Evolutionary conservation across 306 rosid genomes (phyloP).

Genomic region (Begonia fuchsioides): DNA sequence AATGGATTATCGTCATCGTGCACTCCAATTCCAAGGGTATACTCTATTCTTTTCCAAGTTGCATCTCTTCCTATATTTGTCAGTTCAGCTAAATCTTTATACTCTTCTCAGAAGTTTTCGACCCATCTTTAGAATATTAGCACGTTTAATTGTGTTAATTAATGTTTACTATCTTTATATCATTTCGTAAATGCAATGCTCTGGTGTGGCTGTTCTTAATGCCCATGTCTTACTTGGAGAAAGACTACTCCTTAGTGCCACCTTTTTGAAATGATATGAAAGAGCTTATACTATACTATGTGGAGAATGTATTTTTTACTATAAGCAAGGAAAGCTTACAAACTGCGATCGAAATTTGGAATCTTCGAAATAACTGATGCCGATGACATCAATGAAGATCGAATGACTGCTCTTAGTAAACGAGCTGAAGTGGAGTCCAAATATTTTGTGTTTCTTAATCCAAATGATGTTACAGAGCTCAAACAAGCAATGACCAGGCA

Average conservation of each 20-base stretch:
- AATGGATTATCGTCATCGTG: conserved; percentile 45
- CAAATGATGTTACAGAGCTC: conserved; percentile 38
- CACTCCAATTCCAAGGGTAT: conserved; percentile 34
- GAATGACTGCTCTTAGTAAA: conserved; percentile 79
- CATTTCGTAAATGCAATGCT: too few species aligned
- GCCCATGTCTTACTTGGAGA: conserved; percentile 4
- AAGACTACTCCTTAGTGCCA: background rate
- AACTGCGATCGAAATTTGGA: too few species aligned
- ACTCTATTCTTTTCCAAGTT: background rate
- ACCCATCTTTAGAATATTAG: too few species aligned
- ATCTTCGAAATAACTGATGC: conserved; percentile 13
- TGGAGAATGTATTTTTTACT: too few species aligned
- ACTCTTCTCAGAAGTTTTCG: too few species aligned
- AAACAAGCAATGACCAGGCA: conserved; percentile 49
- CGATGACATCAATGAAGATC: conserved; percentile 73
- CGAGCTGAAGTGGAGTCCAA: conserved; percentile 84
- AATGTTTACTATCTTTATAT: too few species aligned
- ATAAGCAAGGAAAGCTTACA: too few species aligned
- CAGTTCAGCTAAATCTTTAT: too few species aligned
- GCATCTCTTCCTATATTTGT: too few species aligned
- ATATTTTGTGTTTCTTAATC: conserved; percentile 37
- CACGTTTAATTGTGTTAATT: too few species aligned
- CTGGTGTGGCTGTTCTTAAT: background rate
- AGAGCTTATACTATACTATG: too few species aligned
- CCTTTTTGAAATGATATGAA: conserved; percentile 2